Evolutionary conservation across 768 basidiomycete genomes (phyloP), one percentile per base, ranked within the genome.

Genomic region (Megacollybia marginata): DNA sequence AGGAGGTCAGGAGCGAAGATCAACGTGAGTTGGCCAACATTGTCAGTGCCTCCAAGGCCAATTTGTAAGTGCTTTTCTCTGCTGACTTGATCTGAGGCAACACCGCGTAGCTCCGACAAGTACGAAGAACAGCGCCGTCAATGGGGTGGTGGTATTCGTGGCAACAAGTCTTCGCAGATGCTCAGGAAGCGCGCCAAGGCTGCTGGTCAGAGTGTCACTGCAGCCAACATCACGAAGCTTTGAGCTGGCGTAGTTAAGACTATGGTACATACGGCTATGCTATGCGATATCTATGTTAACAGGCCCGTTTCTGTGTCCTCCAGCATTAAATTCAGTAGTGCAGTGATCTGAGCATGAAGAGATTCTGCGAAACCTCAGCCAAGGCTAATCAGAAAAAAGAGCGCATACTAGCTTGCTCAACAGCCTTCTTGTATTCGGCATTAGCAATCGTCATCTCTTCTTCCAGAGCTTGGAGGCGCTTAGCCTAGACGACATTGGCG

Each of bases 121-220:
- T 90, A 90, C 71, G 94, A 95, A 57, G 92, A 94, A 59, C 78
- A 85, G 48, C 84, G 91, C 56, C 82, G 88, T 62, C 82, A 83
- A 59, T 98, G 95, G 95, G 93, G 94, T 68, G 94, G 94, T 75
- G 94, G 94, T 66, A 59, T 92, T 65, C 91, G 92, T 72, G 92
- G 93, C 58, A 85, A 88, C 79, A 95, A 96, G 75, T 92, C 90
- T 35, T 82, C 89, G 43, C 85, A 88, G 67, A 95, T 89, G 88
- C 78, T 96, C 63, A 79, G 85, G 69, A 92, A 92, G 75, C 86
- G 92, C 55, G 93, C 92, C 54, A 95, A 93, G 81, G 91, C 90
- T 58, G 71, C 84, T 52, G 94, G 93, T 46, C 81, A 81, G 65
- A 79, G 65, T 54, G 62, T 79, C 53, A 70, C 73, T 44, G 76